Evolutionary conservation across 1,284 basidiomycete genomes (phyloP).

Genomic region (Pseudozyma sp.): DNA sequence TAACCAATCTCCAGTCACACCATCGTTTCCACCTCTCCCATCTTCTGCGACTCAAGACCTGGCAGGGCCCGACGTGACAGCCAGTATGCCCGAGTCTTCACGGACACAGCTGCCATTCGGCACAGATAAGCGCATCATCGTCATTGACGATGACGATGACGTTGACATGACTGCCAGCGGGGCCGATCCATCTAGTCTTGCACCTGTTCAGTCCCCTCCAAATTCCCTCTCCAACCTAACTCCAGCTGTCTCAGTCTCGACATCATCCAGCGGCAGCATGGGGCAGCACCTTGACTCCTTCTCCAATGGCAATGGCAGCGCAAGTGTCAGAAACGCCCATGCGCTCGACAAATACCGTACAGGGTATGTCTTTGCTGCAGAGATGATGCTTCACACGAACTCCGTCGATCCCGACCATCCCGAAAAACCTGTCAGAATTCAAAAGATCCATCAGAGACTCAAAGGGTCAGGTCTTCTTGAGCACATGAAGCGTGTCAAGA

Average conservation of each 20-base stretch:
- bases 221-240: constrained; percentile 28
- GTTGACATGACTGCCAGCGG: background rate
- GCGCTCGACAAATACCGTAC: constrained; percentile 48
- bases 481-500: constrained; percentile 81
- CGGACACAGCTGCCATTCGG: background rate
- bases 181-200: background rate
- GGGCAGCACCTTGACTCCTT: background rate
- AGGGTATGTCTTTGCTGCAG: constrained; percentile 86
- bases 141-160: constrained; percentile 34
- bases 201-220: constrained; percentile 5
- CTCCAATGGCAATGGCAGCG: background rate
- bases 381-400: constrained; percentile 84
- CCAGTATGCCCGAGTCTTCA: constrained; percentile 19
- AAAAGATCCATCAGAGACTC: constrained; percentile 76
- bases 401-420: constrained; percentile 77
- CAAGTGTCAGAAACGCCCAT: background rate
- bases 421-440: constrained; percentile 88
- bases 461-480: constrained; percentile 72
- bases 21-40: too few species aligned
- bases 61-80: too few species aligned
- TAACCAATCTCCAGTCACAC: too few species aligned
- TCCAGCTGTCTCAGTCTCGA: constrained; percentile 34
- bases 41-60: too few species aligned
- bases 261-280: constrained; percentile 17
- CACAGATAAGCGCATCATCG: constrained; percentile 18